Percentiles rank a stretch among this genome's conserved stretches.
Conservation (phyloP, 352 stramenopile genomes). For the Pythium myriotylum region DNA sequence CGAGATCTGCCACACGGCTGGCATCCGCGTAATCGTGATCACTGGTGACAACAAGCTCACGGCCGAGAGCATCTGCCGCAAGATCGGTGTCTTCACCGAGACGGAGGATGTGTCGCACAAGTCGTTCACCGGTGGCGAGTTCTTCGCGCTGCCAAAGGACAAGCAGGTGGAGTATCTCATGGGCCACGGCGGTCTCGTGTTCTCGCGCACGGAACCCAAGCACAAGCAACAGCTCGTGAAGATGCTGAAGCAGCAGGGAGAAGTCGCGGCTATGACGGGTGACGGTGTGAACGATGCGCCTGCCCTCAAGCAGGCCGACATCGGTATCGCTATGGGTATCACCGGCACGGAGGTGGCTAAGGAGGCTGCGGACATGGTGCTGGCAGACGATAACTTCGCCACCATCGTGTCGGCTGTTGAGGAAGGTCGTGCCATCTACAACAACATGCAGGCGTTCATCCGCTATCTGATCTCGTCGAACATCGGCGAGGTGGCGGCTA, state of each 20-base stretch:
- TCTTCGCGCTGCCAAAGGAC: conserved; percentile 92
- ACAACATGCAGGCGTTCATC: conserved; percentile 99
- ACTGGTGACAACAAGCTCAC: conserved; percentile 99
- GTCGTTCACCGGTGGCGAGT: conserved; percentile 96
- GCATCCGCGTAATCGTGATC: conserved; percentile 99
- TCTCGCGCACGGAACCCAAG: conserved; percentile 97
- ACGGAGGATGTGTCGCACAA: conserved; percentile 84
- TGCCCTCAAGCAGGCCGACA: conserved; percentile 97
- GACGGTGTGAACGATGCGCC: conserved; percentile 99
- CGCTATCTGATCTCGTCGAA: conserved; percentile 99
- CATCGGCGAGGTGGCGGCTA: conserved; percentile 98
- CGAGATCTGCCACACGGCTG: conserved; percentile 92
- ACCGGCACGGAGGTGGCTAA: conserved; percentile 98
- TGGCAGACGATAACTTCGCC: conserved; percentile 99
- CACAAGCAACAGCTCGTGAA: conserved; percentile 97
- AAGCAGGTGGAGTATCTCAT: conserved; percentile 93
- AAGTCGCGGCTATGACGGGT: conserved; percentile 98
- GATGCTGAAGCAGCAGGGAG: conserved; percentile 94
- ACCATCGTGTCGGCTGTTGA: conserved; percentile 96
- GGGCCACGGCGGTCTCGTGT: conserved; percentile 91
- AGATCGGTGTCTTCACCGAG: conserved; percentile 96
- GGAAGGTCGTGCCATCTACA: conserved; percentile 89
- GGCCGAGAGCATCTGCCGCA: conserved; percentile 95
- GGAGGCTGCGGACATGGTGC: conserved; percentile 98
- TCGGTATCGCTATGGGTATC: conserved; percentile 99